Conservation (phyloP, 2,329 filamentous ascomycete genomes). For the Sodiomyces alkalinus region DNA sequence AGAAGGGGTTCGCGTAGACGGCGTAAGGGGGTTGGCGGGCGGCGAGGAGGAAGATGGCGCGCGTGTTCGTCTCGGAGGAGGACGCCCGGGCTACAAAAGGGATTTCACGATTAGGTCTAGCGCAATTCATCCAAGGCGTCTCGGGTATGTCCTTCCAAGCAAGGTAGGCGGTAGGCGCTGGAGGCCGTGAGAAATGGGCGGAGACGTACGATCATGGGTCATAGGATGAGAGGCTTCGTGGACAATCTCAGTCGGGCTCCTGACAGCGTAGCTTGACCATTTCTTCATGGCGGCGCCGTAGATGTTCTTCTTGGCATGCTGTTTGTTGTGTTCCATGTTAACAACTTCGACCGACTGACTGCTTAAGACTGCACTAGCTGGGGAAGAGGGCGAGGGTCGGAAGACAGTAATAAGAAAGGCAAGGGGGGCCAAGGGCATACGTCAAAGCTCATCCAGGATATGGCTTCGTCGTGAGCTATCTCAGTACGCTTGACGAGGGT, state of each 20-base stretch:
- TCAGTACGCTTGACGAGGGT: conserved; percentile 65
- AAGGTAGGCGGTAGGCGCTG: too few species aligned
- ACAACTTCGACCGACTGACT: conserved; percentile 1
- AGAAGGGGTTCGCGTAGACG: conserved; percentile 85
- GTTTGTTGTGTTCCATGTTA: conserved; percentile 11
- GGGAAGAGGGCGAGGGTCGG: too few species aligned
- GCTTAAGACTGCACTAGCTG: too few species aligned
- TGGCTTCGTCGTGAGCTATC: conserved; percentile 71
- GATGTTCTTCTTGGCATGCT: conserved; percentile 71
- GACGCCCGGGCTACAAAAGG: conserved; percentile 55
- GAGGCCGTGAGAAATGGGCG: not conserved
- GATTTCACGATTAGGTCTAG: too few species aligned
- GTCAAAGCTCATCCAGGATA: conserved; percentile 88
- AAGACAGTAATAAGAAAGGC: not conserved
- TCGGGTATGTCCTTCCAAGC: too few species aligned
- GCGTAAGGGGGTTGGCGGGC: conserved; percentile 62
- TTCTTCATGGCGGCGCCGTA: conserved; percentile 91
- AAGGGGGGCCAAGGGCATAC: conserved; percentile 33
- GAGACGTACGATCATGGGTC: conserved; percentile 56
- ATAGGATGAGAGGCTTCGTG: conserved; percentile 64
- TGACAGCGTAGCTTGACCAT: conserved; percentile 70
- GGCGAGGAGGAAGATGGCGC: conserved; percentile 78
- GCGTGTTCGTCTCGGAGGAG: conserved; percentile 59
- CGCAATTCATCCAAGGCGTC: too few species aligned
- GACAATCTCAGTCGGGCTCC: conserved; percentile 58